Conservation (phyloP, 208 protist genomes). For the Leptomonas pyrrhocoris region DNA sequence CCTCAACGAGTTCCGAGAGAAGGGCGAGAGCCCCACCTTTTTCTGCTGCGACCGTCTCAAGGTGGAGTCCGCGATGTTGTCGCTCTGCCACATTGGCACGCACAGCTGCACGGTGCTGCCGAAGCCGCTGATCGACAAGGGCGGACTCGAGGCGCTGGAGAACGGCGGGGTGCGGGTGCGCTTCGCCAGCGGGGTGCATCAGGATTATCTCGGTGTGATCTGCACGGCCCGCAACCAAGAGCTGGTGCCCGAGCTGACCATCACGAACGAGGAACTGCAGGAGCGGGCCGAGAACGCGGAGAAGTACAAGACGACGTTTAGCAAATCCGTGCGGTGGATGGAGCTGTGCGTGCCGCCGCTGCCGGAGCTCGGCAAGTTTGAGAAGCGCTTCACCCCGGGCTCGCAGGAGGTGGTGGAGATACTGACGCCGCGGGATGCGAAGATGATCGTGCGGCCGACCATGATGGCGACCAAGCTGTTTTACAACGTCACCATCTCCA, state of each 20-base stretch:
- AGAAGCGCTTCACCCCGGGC: constrained; percentile 91
- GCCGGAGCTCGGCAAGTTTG: constrained; percentile 81
- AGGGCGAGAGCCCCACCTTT: constrained; percentile 94
- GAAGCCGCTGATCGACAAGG: constrained; percentile 76
- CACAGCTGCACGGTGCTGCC: constrained; percentile 87
- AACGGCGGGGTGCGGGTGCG: constrained; percentile 86
- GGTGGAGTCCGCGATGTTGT: constrained; percentile 83
- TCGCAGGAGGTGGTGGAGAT: constrained; percentile 92
- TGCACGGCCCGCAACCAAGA: constrained; percentile 82
- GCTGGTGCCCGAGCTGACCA: constrained; percentile 78
- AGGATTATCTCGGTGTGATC: constrained; percentile 90
- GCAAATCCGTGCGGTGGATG: constrained; percentile 84
- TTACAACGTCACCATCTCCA: constrained; percentile 91
- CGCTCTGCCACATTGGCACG: constrained; percentile 78
- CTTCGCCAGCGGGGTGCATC: constrained; percentile 78
- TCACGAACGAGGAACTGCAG: constrained; percentile 87
- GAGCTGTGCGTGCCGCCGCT: constrained; percentile 90
- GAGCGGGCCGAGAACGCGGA: constrained; percentile 79
- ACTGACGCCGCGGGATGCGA: constrained; percentile 85
- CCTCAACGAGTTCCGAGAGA: constrained; percentile 91
- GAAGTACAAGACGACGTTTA: constrained; percentile 65
- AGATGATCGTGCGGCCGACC: constrained; percentile 91
- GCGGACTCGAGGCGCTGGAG: constrained; percentile 77
- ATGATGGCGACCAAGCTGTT: constrained; percentile 94
- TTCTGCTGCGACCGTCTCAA: constrained; percentile 91